phyloP scores from a whole-genome alignment of 2,329 filamentous ascomycete species.

The Elsinoe arachidis region DNA sequence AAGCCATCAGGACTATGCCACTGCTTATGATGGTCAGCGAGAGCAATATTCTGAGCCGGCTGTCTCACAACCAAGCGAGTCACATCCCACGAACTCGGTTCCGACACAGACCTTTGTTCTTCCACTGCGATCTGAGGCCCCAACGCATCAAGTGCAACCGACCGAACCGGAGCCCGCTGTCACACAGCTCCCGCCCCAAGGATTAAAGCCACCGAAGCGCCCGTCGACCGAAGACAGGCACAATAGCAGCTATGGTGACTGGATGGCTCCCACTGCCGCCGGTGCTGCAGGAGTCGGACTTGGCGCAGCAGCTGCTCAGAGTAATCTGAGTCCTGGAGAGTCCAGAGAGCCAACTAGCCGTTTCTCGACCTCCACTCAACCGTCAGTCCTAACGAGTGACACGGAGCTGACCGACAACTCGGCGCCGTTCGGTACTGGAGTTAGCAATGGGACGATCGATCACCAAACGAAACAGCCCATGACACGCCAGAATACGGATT shows the following conservation, averaged over 20 bases:
- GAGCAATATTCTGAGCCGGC: not conserved
- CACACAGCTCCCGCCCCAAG: not conserved
- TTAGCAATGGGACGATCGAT: not conserved
- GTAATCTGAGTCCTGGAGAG: not conserved
- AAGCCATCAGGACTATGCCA: slow-evolving; percentile 19
- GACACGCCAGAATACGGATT: slow-evolving; percentile 32
- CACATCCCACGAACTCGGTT: not conserved
- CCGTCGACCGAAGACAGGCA: slow-evolving; percentile 20
- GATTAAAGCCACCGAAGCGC: not conserved
- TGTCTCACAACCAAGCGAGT: not conserved
- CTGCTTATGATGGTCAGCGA: not conserved
- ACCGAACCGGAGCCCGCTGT: not conserved
- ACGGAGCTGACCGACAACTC: slow-evolving; percentile 11
- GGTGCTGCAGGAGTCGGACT: slow-evolving; percentile 35
- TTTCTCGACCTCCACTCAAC: slow-evolving; percentile 7
- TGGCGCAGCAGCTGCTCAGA: slow-evolving; percentile 21
- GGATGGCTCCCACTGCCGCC: slow-evolving; percentile 44
- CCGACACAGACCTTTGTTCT: slow-evolving; percentile 17
- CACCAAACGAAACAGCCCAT: not conserved
- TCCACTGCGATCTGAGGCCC: slow-evolving; percentile 13
- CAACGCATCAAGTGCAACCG: slow-evolving; percentile 18
- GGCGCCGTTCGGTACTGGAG: not conserved
- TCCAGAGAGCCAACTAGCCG: slow-evolving; percentile 4
- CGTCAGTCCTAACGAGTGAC: slow-evolving; percentile 4
- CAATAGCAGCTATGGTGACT: slow-evolving; percentile 39